Percentiles rank a stretch among this genome's conserved stretches.
These are phyloP conservation scores for Pleurotus citrinopileatus DNA, from an alignment of 768 basidiomycete genomes.

Conservation along the genomic window DNA sequence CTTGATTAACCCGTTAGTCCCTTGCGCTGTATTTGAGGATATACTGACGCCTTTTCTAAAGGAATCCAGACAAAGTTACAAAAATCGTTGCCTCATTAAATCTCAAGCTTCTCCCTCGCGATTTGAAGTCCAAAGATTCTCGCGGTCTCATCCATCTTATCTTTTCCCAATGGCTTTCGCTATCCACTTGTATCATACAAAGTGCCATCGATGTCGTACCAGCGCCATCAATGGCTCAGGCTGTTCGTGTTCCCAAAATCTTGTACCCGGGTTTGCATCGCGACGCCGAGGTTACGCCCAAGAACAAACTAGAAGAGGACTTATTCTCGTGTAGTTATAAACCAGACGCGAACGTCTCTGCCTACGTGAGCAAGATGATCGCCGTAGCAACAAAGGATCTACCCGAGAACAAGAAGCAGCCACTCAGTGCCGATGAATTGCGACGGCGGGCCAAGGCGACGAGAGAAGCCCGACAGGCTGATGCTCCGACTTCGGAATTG, in stretches of 20 bases:
- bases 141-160: conserved; percentile 81
- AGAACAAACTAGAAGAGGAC: conserved; percentile 80
- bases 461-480: conserved; percentile 33
- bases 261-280: conserved; percentile 73
- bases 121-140: conserved; percentile 89
- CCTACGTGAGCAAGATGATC: conserved; percentile 99
- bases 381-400: conserved; percentile 78
- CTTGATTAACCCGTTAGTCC: conserved; percentile 80
- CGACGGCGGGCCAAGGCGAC: conserved; percentile 58
- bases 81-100: conserved; percentile 86
- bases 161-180: conserved; percentile 93
- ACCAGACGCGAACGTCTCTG: conserved; percentile 61
- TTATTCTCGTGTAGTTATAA: conserved; percentile 69
- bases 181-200: conserved; percentile 92
- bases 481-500: not conserved
- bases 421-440: conserved; percentile 83
- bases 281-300: conserved; percentile 57
- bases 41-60: conserved; percentile 28
- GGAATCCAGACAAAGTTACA: conserved; percentile 83
- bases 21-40: conserved; percentile 12
- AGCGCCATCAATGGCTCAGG: conserved; percentile 78
- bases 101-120: conserved; percentile 82
- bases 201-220: conserved; percentile 93
- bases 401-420: conserved; percentile 80
- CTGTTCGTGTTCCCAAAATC: conserved; percentile 85